These are phyloP conservation scores for Sambucus nigra DNA, from an alignment of 129 eudicot genomes.

Conservation along the genomic window DNA sequence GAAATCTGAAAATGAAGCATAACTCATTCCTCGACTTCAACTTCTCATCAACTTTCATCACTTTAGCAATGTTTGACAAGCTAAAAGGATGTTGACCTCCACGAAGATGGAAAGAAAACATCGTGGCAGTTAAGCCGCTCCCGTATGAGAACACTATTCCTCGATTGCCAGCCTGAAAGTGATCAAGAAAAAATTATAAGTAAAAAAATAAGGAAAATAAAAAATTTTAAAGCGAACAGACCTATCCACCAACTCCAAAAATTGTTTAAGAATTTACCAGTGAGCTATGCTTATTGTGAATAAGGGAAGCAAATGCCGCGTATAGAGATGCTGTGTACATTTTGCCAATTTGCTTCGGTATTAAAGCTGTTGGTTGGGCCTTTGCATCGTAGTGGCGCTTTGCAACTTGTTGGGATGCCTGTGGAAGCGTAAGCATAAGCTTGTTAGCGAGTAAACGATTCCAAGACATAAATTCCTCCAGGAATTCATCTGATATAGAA, in stretches of 20 bases:
- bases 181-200: not conserved
- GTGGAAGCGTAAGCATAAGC: conserved; percentile 14
- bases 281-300: conserved; percentile 69
- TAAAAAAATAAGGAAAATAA: not conserved
- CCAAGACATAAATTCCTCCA: not conserved
- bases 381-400: conserved; percentile 67
- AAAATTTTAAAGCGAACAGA: not conserved
- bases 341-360: conserved; percentile 96
- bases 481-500: too few species aligned
- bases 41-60: conserved; percentile 78
- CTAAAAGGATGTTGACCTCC: conserved; percentile 82
- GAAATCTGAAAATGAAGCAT: conserved; percentile 6
- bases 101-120: conserved; percentile 64
- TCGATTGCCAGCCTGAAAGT: conserved; percentile 59
- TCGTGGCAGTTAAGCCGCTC: conserved; percentile 80
- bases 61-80: conserved; percentile 67
- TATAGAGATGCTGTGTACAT: conserved; percentile 96
- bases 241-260: not conserved
- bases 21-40: conserved; percentile 90
- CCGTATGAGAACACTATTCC: conserved; percentile 88
- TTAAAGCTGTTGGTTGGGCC: conserved; percentile 74
- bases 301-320: conserved; percentile 84
- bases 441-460: not conserved
- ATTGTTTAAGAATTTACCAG: conserved; percentile 37
- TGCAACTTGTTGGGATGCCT: conserved; percentile 90